Base-by-base conservation (phyloP, 495 filamentous ascomycete species). In the Podospora tetraspora region DNA sequence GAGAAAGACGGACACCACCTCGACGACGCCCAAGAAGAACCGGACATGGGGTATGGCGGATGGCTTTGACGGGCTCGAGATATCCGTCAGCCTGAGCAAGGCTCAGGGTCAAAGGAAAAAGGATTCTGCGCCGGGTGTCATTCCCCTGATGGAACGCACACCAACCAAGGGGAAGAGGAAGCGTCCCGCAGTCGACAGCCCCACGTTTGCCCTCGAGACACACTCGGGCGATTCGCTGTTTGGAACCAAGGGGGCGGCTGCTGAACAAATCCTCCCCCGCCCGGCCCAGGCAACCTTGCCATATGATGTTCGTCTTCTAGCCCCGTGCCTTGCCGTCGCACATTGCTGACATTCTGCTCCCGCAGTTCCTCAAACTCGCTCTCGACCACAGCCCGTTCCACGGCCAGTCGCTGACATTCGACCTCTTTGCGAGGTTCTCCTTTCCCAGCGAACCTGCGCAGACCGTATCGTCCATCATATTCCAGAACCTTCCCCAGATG, bases 21-120 rank as follows among this genome's bases (percentile, higher is more conserved):
- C 78, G 0, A 70, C 74, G 0, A 86, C 85, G 2, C 84, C 85
- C 2, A 82, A 79, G 69, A 87, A 84, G 75, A 73, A 74, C 8
- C 83, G 80, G 66, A 69, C 74, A 0, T 80, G 78, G 78, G 76
- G 78, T 0, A 73, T 83, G 25, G 75, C 80, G 13, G 85, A 87
- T 68, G 85, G 85, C 0, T 87, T 87, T 63, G 83, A 86, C 61
- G 83, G 84, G 57, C 76, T 84, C 23, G 85, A 87, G 72, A 77
- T 85, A 34, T 68, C 78, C 12, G 69, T 66, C 9, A 84, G 82
- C 57, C 82, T 82, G 0, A 80, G 75, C 66, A 82, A 82, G 66
- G 68, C 70, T 3, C 75, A 74, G 25, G 76, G 75, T 2, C 72
- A 78, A 56, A 74, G 78, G 61, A 67, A 73, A 23, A 79, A 75